Base-by-base conservation (phyloP, 257 asterid species). In the Petrea volubilis region DNA sequence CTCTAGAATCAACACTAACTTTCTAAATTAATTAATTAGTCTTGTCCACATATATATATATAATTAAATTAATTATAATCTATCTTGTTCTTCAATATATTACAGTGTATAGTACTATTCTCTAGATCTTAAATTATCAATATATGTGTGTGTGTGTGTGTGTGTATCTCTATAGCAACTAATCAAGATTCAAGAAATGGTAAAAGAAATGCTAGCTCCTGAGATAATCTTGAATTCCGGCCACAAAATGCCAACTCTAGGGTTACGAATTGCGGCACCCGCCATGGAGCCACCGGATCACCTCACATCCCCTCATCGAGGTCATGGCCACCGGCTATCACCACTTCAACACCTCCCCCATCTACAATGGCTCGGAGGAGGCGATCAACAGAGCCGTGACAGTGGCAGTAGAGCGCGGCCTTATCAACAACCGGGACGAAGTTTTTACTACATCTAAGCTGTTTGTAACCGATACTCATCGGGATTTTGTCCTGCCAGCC, bases 381-480 rank as follows among this genome's bases (percentile, higher is more conserved):
- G 75, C 77, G 29, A 41, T 87, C 2, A 88, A 90, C 1, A 47
- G 36, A 29, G 89, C 87, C 2, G 77, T 83, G 77, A 77, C 70
- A 0, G 71, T 46, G 5, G 89, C 89, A 3, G 9, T 80, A 12
- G 74, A 76, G 17, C 60, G 44, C 49, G 79, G 89, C n/a, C 44
- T 85, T 4, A 64, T 85, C 18, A 60, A 72, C 55, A 72, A 64
- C 15, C 85, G 91, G 0, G 70, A 70, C 0, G 82, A 87, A 43
- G 43, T 87, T 1, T 87, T 87, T 29, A 72, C 85, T 61, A 81
- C 91, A 28, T 81, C 91, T 10, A 87, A 87, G 28, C 33, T 87
- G 44, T 76, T 69, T 58, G 21, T 66, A 23, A 55, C 67, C 0
- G 81, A 83, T 59, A 20, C 82, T 40, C 70, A 70, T 14, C 77